Evolutionary conservation across 1,139 yeast genomes (phyloP).

Genomic region (Scheffersomyces titani): DNA sequence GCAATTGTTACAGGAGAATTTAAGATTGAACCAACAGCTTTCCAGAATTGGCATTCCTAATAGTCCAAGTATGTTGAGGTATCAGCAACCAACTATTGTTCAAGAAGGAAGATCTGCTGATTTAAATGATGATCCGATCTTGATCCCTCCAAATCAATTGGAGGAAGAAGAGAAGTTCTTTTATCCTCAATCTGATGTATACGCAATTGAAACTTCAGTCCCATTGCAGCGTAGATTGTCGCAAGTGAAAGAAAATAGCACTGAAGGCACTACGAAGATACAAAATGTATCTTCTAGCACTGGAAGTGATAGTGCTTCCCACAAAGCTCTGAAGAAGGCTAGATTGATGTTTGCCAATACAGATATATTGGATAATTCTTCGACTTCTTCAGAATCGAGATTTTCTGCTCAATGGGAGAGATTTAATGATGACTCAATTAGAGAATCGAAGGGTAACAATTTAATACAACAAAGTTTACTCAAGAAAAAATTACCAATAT

Average conservation of each 20-base stretch:
- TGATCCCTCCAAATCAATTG: not conserved
- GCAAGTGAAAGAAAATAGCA: not conserved
- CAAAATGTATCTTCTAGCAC: not conserved
- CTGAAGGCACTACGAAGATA: not conserved
- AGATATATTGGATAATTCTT: constrained; percentile 6
- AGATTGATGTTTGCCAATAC: constrained; percentile 1
- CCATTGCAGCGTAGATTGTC: constrained; percentile 9
- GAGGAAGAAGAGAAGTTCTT: constrained; percentile 42
- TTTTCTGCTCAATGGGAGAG: constrained; percentile 10
- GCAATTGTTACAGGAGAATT: constrained; percentile 20
- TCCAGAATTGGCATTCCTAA: not conserved
- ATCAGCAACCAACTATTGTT: not conserved
- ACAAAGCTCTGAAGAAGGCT: not conserved
- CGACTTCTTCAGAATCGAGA: constrained; percentile 13
- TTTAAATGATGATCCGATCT: not conserved
- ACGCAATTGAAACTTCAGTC: constrained; percentile 41
- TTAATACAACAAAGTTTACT: constrained; percentile 28
- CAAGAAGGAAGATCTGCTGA: not conserved
- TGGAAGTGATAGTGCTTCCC: not conserved
- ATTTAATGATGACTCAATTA: constrained; percentile 4
- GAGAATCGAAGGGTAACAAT: constrained; percentile 1
- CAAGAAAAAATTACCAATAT: constrained; percentile 31
- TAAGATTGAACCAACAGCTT: constrained; percentile 15
- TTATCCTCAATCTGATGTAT: constrained; percentile 52
- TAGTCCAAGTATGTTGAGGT: not conserved